Conservation (phyloP, 78 protist species). For the Monocercomonoides exilis region DNA sequence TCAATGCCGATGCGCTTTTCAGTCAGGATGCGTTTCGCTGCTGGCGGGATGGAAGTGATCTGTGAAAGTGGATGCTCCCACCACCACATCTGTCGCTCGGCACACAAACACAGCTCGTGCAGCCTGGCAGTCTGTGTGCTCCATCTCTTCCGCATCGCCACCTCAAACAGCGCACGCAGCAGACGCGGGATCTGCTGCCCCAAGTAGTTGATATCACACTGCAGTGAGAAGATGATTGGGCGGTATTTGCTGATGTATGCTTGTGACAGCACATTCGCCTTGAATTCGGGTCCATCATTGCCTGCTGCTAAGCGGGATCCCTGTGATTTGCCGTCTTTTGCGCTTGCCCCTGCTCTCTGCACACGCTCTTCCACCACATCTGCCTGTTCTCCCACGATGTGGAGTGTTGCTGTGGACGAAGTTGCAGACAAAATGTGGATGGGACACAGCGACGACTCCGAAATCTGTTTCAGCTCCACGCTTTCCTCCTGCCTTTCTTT, state of each 20-base stretch:
- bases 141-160: conserved; percentile 55
- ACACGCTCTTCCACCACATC: not conserved
- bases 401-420: not conserved
- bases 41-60: conserved; percentile 7
- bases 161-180: conserved; percentile 87
- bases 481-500: conserved; percentile 72
- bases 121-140: conserved; percentile 41
- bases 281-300: too few relatives aligned
- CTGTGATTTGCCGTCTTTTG: not conserved
- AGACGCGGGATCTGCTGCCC: conserved; percentile 67
- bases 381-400: not conserved
- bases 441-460: not conserved
- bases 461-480: conserved; percentile 61
- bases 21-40: not conserved
- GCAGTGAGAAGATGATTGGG: conserved; percentile 59
- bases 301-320: too few relatives aligned
- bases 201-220: conserved; percentile 68
- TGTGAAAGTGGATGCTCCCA: conserved; percentile 37
- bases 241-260: conserved; percentile 53
- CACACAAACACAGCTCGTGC: conserved; percentile 57
- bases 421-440: not conserved
- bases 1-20: conserved; percentile 20
- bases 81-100: conserved; percentile 74
- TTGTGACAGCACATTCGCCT: conserved; percentile 44
- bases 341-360: not conserved